phyloP scores from a whole-genome alignment of 169 alveolate species.

The Babesia bigemina region DNA sequence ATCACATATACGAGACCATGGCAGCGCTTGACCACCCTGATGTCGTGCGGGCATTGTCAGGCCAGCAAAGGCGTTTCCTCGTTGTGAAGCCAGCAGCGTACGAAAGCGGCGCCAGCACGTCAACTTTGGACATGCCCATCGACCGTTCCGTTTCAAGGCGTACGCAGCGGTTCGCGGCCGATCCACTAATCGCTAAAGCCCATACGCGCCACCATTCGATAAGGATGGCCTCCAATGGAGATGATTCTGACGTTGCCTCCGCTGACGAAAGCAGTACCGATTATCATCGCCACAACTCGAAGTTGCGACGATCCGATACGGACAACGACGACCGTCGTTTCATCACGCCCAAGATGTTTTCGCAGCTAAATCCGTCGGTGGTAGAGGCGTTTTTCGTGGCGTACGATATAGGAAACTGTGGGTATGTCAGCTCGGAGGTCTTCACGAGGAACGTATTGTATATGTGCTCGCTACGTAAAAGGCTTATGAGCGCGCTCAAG shows the following conservation, averaged over 20 bases:
- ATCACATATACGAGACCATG: conserved; percentile 77
- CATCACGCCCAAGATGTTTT: conserved; percentile 45
- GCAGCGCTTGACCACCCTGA: conserved; percentile 9
- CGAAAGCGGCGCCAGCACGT: neutral
- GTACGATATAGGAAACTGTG: conserved; percentile 57
- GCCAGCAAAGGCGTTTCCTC: neutral
- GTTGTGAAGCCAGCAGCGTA: neutral
- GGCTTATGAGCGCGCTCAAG: conserved; percentile 59
- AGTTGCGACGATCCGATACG: neutral
- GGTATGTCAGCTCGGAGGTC: conserved; percentile 28
- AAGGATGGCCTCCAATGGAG: neutral
- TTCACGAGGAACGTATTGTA: conserved; percentile 33
- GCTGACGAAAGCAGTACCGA: neutral
- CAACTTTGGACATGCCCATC: neutral
- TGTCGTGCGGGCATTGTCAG: neutral
- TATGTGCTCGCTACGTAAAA: conserved; percentile 56
- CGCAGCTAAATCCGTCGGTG: conserved; percentile 29
- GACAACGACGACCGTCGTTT: conserved; percentile 33
- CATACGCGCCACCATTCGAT: neutral
- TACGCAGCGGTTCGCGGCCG: neutral
- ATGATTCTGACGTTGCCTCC: conserved; percentile 5
- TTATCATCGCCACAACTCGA: neutral
- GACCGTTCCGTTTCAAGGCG: neutral
- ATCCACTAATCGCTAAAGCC: neutral
- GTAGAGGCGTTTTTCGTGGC: conserved; percentile 46